Conservation (phyloP, 345 rosid genomes). For the Eucalyptus curtisii region DNA sequence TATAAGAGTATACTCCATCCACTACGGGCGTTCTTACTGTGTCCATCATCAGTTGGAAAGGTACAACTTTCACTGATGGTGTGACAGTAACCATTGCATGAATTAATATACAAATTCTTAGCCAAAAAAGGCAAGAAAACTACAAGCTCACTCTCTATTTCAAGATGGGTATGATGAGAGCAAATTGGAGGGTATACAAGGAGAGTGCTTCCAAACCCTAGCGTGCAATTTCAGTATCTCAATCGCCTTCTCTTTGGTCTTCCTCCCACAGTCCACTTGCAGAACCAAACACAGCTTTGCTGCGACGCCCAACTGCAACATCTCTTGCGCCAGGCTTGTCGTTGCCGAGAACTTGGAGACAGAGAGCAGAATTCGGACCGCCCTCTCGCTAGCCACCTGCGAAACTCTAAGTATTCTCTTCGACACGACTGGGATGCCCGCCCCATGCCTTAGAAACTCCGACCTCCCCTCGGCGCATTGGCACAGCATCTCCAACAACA, state of each 20-base stretch:
- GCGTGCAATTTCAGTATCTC: conserved; percentile 27
- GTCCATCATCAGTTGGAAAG: neutral
- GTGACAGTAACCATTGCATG: neutral
- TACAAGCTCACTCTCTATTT: neutral
- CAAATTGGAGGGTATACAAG: conserved; percentile 19
- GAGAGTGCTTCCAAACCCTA: conserved; percentile 28
- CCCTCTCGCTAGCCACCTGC: conserved; percentile 20
- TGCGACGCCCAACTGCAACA: conserved; percentile 27
- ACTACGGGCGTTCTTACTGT: neutral
- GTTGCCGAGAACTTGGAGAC: conserved; percentile 21
- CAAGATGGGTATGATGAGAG: conserved; percentile 15
- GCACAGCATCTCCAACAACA: conserved; percentile 21
- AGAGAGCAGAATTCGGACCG: conserved; percentile 19
- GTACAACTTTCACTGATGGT: neutral
- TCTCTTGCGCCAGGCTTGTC: conserved; percentile 18
- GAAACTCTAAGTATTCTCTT: conserved; percentile 33
- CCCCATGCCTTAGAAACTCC: conserved; percentile 19
- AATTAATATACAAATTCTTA: neutral
- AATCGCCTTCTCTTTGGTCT: conserved; percentile 25
- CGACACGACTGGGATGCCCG: conserved; percentile 18
- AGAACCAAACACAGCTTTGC: conserved; percentile 26
- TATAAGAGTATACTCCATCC: neutral
- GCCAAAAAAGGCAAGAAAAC: neutral
- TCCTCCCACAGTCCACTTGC: conserved; percentile 15
- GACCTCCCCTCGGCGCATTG: conserved; percentile 33